A percentile compares a stretch with the other conserved stretches of the same genome.
phyloP scores from a whole-genome alignment of 73 alveolate genomes.

The Effrenium voratum region DNA sequence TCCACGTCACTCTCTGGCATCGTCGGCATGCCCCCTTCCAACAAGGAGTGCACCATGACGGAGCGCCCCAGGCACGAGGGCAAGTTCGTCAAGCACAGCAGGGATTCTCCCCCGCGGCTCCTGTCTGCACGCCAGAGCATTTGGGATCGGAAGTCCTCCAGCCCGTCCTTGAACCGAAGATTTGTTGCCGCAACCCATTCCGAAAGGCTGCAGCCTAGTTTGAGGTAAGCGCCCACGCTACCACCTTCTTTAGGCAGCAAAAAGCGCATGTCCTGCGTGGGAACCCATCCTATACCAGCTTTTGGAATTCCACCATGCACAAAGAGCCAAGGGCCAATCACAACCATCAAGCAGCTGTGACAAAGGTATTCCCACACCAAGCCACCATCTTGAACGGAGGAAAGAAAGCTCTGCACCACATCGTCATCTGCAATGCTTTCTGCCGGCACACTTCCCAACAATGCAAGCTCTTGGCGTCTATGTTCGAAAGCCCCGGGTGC shows the following conservation, averaged over 20 bases:
- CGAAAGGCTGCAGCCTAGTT: background rate
- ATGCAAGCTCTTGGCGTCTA: background rate
- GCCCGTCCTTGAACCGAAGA: background rate
- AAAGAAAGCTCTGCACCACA: conserved; percentile 20
- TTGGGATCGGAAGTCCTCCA: background rate
- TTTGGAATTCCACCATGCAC: conserved; percentile 31
- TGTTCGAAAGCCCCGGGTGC: conserved; percentile 21
- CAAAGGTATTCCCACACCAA: background rate
- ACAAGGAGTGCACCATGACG: conserved; percentile 14
- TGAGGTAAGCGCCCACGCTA: background rate
- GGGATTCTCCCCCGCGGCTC: conserved; percentile 37
- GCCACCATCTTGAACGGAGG: conserved; percentile 21
- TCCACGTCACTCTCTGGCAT: background rate
- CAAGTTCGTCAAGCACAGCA: conserved; percentile 14
- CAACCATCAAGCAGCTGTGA: conserved; percentile 1
- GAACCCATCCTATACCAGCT: conserved; percentile 10
- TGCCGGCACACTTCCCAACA: background rate
- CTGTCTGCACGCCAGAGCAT: background rate
- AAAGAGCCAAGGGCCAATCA: conserved; percentile 11
- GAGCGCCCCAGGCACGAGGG: conserved; percentile 51
- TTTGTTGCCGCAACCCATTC: conserved; percentile 22
- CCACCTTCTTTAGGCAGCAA: background rate
- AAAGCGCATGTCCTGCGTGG: conserved; percentile 35
- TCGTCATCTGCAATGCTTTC: background rate
- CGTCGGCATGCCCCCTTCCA: conserved; percentile 27